phyloP scores from a whole-genome alignment of 2,329 filamentous ascomycete species.

The Aspergillus pseudotamarii region DNA sequence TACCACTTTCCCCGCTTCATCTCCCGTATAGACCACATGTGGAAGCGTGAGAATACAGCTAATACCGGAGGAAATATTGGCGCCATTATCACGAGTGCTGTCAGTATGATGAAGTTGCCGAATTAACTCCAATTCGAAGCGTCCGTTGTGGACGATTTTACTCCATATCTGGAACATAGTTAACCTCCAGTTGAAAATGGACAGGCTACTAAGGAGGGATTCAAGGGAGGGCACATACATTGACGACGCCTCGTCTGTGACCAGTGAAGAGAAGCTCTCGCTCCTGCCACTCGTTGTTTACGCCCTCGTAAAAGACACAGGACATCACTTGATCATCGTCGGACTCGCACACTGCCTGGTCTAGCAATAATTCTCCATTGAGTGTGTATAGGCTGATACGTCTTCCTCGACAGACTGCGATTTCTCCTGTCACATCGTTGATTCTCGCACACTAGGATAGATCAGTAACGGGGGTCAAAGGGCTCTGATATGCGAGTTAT shows the following conservation, averaged over 20 bases:
- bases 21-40: constrained; percentile 85
- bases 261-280: constrained; percentile 86
- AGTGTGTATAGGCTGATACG: constrained; percentile 80
- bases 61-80: constrained; percentile 66
- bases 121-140: constrained; percentile 76
- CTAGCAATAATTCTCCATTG: constrained; percentile 80
- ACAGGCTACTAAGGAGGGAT: constrained; percentile 10
- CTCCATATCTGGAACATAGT: constrained; percentile 54
- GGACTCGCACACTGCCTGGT: constrained; percentile 75
- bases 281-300: constrained; percentile 88
- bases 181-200: constrained; percentile 20
- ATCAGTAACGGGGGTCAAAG: neutral
- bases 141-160: constrained; percentile 60
- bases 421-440: constrained; percentile 88
- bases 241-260: constrained; percentile 80
- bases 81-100: constrained; percentile 62
- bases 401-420: constrained; percentile 78
- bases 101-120: constrained; percentile 82
- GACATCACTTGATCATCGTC: constrained; percentile 76
- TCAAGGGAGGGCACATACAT: constrained; percentile 48
- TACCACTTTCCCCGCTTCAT: constrained; percentile 89
- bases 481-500: no score
- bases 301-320: constrained; percentile 91
- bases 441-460: constrained; percentile 72
- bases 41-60: constrained; percentile 85